Base-by-base conservation (phyloP, 1,284 basidiomycete species). In the Lentinula novae-zelandiae region DNA sequence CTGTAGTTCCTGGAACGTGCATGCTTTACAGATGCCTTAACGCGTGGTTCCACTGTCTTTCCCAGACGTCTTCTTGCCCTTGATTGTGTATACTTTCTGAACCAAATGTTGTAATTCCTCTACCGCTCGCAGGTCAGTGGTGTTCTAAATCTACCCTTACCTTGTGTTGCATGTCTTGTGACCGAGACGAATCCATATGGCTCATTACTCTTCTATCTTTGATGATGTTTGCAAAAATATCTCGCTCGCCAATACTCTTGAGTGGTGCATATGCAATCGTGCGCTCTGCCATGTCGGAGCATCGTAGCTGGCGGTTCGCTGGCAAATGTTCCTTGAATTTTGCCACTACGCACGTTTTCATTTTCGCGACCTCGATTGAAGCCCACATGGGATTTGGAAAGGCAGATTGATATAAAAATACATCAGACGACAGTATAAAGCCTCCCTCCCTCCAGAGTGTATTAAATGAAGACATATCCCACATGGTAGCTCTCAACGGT, bases 401-500 rank as follows among this genome's bases (percentile, higher is more conserved):
- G n/a, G 6, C 44, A 20, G 20, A n/a, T 15, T 46, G 20, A 38
- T 38, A 38, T 38, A 12, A 27, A 27, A 27, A 27, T 27, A 38
- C 36, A 38, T 38, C 9, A 13, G 9, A 9, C n/a, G 20, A 22
- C 22, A n/a, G 17, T 46, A 46, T 46, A 46, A 46, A 46, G 44
- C 17, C 51, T 10, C 7, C 53, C 42, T 6, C 10, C n/a, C 9
- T 42, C 27, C 53, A 5, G 22, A 15, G n/a, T 38, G 10, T 13
- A 50, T 31, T 27, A 4, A n/a, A 40, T 7, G 5, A 54, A 7
- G 10, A 15, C 39, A 6, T n/a, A 15, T 17, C 20, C 9, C n/a
- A 34, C 2, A 54, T 54, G 53, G 53, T 54, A n/a, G 53, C n/a
- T n/a, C 17, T 54, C 53, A 54, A 27, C 22, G 53, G 53, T 42